Evolutionary conservation across 2,329 filamentous ascomycete genomes (phyloP).

Genomic region (Ceratocystis variospora): DNA sequence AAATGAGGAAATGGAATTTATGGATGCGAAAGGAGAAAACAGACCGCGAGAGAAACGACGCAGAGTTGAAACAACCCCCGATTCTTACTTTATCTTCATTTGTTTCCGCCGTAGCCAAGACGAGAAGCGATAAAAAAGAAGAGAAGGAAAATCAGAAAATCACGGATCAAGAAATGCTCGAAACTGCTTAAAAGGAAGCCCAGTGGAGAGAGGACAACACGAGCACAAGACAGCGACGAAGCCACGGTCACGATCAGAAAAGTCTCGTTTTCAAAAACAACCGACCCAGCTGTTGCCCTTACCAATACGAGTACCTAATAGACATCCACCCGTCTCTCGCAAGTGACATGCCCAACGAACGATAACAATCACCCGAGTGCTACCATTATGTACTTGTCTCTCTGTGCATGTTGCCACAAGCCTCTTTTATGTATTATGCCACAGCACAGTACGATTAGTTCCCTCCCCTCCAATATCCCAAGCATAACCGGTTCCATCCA

Average conservation of each 20-base stretch:
- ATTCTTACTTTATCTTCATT: too few species aligned
- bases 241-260: constrained; percentile 9
- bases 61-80: too few species aligned
- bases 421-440: neutral
- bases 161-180: too few species aligned
- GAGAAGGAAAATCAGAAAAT: too few species aligned
- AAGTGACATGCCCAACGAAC: neutral
- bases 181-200: neutral
- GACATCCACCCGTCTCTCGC: neutral
- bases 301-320: neutral
- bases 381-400: neutral
- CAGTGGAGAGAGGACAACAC: neutral
- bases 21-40: too few species aligned
- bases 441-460: neutral
- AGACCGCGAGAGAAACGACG: too few species aligned
- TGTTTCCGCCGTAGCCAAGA: too few species aligned
- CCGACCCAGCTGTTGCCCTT: neutral
- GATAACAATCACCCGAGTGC: neutral
- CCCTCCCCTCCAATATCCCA: too few species aligned
- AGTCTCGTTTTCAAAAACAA: neutral
- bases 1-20: too few species aligned
- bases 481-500: neutral
- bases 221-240: constrained; percentile 1
- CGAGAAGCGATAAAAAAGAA: too few species aligned
- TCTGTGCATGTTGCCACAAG: neutral